A percentile compares a stretch with the other conserved stretches of the same genome.
Conservation (phyloP, 768 basidiomycete species). For the Rhodotorula graminis region DNA sequence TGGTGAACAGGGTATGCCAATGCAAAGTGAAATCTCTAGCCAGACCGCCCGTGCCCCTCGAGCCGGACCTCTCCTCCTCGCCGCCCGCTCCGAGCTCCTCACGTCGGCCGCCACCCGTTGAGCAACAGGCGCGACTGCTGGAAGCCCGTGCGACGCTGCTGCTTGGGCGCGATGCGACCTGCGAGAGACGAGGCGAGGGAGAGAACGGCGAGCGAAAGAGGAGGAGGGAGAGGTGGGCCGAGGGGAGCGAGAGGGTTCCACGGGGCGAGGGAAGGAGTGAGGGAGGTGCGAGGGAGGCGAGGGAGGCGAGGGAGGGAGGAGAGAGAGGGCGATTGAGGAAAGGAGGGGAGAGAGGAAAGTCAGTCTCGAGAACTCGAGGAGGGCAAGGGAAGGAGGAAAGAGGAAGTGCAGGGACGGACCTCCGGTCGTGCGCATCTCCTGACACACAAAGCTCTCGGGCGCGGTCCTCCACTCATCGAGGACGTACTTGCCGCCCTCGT, state of each 20-base stretch:
- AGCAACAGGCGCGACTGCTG: constrained; percentile 36
- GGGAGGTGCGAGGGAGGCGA: too few species aligned
- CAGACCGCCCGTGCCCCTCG: too few species aligned
- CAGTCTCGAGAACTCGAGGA: background rate
- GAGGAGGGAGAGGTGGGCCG: background rate
- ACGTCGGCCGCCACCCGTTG: constrained; percentile 39
- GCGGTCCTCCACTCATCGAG: constrained; percentile 94
- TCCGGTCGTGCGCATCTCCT: constrained; percentile 61
- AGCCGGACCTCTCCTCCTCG: too few species aligned
- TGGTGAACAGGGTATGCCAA: too few species aligned
- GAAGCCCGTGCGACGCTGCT: constrained; percentile 75
- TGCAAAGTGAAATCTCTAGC: too few species aligned
- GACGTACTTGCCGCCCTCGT: constrained; percentile 60
- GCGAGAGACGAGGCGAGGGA: background rate
- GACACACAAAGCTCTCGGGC: constrained; percentile 95
- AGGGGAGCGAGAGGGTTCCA: too few species aligned
- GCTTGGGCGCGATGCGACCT: constrained; percentile 82
- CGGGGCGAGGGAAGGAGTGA: too few species aligned
- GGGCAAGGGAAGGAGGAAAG: background rate
- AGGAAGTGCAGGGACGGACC: constrained; percentile 33
- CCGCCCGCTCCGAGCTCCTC: background rate
- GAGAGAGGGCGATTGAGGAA: too few species aligned
- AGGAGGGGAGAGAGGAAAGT: too few species aligned
- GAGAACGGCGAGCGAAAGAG: background rate
- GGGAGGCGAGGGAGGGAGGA: background rate